Evolutionary conservation across 352 stramenopile species (phyloP).

Genomic region (Phytopythium chamaehyphon): DNA sequence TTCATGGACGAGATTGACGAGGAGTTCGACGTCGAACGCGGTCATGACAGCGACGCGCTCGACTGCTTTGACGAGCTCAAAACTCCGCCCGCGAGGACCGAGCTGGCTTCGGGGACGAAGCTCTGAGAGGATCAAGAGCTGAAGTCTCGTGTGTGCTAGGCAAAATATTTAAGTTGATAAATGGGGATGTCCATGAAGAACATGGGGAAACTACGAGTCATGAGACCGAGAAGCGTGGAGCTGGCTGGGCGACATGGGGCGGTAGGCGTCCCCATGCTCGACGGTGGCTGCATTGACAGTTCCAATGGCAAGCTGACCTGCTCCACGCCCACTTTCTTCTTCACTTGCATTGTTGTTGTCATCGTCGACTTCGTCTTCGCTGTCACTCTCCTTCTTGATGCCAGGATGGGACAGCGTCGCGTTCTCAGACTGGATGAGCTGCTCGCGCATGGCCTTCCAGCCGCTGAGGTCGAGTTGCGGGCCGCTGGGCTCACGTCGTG

Average conservation of each 20-base stretch:
- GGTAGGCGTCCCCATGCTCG: conserved; percentile 38
- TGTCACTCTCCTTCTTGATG: conserved; percentile 3
- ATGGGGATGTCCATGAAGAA: conserved; percentile 2
- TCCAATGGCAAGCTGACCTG: neutral
- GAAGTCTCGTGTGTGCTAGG: no score
- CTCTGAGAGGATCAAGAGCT: neutral
- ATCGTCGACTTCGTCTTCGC: neutral
- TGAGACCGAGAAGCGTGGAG: conserved; percentile 6
- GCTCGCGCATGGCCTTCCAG: conserved; percentile 46
- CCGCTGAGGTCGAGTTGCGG: conserved; percentile 39
- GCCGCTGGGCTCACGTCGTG: conserved; percentile 4
- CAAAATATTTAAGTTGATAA: neutral
- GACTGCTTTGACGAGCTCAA: conserved; percentile 7
- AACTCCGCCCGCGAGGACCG: conserved; percentile 1
- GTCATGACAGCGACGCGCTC: neutral
- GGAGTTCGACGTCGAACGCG: neutral
- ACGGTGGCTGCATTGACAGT: conserved; percentile 8
- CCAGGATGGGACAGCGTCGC: neutral
- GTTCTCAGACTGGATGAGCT: conserved; percentile 33
- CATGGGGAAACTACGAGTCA: conserved; percentile 13
- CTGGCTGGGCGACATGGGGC: conserved; percentile 27
- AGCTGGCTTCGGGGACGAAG: neutral
- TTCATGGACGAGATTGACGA: conserved; percentile 4
- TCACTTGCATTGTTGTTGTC: conserved; percentile 8
- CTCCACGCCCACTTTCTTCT: conserved; percentile 1